Evolutionary conservation across 2,329 filamentous ascomycete genomes (phyloP).

Genomic region (Hysterium pulicare): DNA sequence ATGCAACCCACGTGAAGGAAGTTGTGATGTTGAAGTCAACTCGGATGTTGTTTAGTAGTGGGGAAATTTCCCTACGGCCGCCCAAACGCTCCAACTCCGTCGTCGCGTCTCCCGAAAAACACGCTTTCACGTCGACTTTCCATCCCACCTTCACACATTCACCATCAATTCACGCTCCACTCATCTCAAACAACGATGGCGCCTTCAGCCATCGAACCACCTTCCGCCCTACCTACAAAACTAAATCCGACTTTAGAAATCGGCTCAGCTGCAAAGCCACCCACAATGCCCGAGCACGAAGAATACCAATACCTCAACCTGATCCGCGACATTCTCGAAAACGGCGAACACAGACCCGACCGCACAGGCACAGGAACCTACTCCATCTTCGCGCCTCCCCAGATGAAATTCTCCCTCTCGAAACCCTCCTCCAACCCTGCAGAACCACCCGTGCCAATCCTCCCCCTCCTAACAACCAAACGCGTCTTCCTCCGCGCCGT

Average conservation of each 20-base stretch:
- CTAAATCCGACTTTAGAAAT: constrained; percentile 9
- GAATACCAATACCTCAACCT: constrained; percentile 93
- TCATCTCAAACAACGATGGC: constrained; percentile 21
- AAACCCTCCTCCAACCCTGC: constrained; percentile 45
- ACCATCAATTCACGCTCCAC: not conserved
- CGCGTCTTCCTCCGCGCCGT: constrained; percentile 91
- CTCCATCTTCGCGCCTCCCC: constrained; percentile 81
- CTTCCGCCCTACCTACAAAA: constrained; percentile 12
- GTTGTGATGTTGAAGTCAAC: constrained; percentile 5
- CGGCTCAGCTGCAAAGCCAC: constrained; percentile 3
- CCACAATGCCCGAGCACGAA: constrained; percentile 57
- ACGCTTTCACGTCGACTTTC: constrained; percentile 18
- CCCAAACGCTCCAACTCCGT: constrained; percentile 18
- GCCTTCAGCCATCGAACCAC: constrained; percentile 23
- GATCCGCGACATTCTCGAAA: constrained; percentile 75
- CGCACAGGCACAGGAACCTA: constrained; percentile 90
- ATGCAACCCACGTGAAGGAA: too few relatives aligned
- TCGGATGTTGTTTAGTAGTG: constrained; percentile 18
- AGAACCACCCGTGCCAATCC: constrained; percentile 55
- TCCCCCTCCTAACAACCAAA: constrained; percentile 95
- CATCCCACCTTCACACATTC: not conserved
- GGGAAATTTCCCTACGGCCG: constrained; percentile 16
- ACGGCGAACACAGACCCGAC: constrained; percentile 86
- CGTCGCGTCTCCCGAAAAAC: constrained; percentile 30
- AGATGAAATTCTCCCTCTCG: constrained; percentile 82